Base-by-base conservation (phyloP, 371 early-diverging fungal genomes). In the Apophysomyces sp. region DNA sequence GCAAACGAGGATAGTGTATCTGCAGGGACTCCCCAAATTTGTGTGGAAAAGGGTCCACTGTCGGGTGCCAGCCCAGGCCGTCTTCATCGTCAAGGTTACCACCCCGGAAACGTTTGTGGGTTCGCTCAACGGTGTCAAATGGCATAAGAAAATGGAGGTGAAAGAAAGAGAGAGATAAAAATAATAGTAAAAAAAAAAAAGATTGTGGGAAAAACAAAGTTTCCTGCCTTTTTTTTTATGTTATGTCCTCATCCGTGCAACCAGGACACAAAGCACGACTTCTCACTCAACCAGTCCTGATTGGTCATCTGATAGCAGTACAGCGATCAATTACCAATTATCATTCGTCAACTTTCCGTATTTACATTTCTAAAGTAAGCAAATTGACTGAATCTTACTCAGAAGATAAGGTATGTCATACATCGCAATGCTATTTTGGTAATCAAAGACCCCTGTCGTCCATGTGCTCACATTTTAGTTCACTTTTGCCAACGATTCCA, bases 81-180 rank as follows among this genome's bases (percentile, higher is more conserved):
- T 44, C 49, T 21, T 61, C 60, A 12, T 62, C 60, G 31, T 65
- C 36, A 40, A 31, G 18, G n/a, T 54, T 52, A 61, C 52, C 39
- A 3, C 65, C 65, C 55, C 67, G 55, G 32, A 63, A 53, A 55
- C 70, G 52, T 57, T 70, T 70, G 53, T 31, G 30, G 49, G 63
- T 62, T 67, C 71, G 63, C 36, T 70, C 64, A 55, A 66, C 52
- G 58, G 67, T 70, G 58, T 70, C 67, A 63, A 66, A 70, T 26
- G 71, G 67, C 71, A 70, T 70, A 28, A 56, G 57, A 18, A 36
- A 52, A 52, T 16, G 13, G 13, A 36, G 7, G 30, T 27, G 16
- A 28, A 36, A 18, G 30, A 37, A 21, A 29, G 34, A 57, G 37
- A 36, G n/a, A 28, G 3, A 56, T 21, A 52, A 40, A 36, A 60